Evolutionary conservation across 1,284 basidiomycete genomes (phyloP).

Genomic region (Golubevia pallescens): DNA sequence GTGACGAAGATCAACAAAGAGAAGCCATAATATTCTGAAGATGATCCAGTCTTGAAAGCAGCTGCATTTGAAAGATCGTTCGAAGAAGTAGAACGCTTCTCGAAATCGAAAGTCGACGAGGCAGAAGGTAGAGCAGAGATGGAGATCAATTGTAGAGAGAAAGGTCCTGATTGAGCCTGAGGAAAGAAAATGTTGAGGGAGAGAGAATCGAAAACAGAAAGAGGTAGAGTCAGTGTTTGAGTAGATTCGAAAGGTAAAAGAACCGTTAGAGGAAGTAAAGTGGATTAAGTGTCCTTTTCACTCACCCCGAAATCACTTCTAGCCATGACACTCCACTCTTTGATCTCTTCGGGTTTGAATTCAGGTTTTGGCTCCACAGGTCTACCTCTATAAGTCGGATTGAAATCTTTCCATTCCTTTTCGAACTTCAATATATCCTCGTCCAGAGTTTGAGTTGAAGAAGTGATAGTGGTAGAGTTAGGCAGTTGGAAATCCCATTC

Average conservation of each 20-base stretch:
- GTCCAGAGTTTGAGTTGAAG: conserved; percentile 6
- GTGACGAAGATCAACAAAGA: conserved; percentile 45
- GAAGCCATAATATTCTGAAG: conserved; percentile 40
- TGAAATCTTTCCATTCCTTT: conserved; percentile 65
- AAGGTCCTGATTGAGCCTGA: conserved; percentile 32
- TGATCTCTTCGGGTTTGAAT: conserved; percentile 24
- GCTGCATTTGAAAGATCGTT: neutral
- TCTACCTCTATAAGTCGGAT: conserved; percentile 66
- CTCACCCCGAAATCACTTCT: conserved; percentile 32
- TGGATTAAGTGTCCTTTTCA: neutral
- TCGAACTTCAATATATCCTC: conserved; percentile 27
- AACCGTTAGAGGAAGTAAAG: neutral
- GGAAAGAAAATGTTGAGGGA: neutral
- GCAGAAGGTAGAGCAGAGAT: neutral
- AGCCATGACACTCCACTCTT: conserved; percentile 50
- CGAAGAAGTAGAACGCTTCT: neutral
- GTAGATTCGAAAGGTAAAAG: conserved; percentile 1
- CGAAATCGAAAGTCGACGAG: neutral
- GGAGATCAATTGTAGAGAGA: conserved; percentile 13
- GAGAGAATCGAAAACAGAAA: conserved; percentile 1
- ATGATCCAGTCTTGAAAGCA: neutral
- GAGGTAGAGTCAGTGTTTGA: neutral
- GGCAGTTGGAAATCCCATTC: conserved; percentile 65
- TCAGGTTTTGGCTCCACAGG: conserved; percentile 41
- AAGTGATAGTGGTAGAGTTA: neutral